Base-by-base conservation (phyloP, 805 yeast species). In the Peterozyma xylosa region DNA sequence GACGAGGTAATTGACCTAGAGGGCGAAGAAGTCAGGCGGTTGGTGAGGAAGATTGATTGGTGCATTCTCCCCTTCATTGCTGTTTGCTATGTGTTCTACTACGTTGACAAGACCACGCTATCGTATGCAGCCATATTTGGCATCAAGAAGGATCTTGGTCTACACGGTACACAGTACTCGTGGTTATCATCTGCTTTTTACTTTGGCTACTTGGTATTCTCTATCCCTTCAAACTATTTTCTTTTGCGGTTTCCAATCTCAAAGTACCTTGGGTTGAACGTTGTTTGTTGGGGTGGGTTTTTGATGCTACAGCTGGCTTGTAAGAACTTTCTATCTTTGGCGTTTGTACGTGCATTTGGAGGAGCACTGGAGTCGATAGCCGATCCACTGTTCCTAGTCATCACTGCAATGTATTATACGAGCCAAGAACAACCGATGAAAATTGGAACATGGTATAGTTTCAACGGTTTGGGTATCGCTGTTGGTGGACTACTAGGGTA, bases 41-140 rank as follows among this genome's bases (percentile, higher is more conserved):
- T 66, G 39, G 52, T 61, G 36, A 21, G 41, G 38, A 80, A 78
- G 52, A 70, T 76, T 21, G 85, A 80, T 53, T 36, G 68, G n/a
- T 68, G 57, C 47, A 48, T 80, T 48, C 57, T 75, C 50, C 80
- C 85, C 1, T 21, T 21, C 27, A 21, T 21, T 5, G 45, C 78
- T 42, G 63, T 79, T 61, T 21, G 27, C 7, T 46, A 69, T 17
- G 52, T 75, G 30, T 74, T 74, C 57, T 67, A 75, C 13, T 74
- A 66, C 50, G 73, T 80, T 78, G 87, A 80, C 59, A 80, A 80
- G 54, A 60, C 64, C 16, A 63, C 82, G 3, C 58, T 44, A 45
- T 55, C 52, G 16, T 54, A 54, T 37, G 58, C 59, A 2, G 48
- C 57, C 2, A 48, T 58, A 30, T 44, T 56, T 30, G 60, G 60